A percentile compares a stretch with the other conserved stretches of the same genome.
Evolutionary conservation across 306 rosid species (phyloP).

Genomic region (Ormosia emarginata): DNA sequence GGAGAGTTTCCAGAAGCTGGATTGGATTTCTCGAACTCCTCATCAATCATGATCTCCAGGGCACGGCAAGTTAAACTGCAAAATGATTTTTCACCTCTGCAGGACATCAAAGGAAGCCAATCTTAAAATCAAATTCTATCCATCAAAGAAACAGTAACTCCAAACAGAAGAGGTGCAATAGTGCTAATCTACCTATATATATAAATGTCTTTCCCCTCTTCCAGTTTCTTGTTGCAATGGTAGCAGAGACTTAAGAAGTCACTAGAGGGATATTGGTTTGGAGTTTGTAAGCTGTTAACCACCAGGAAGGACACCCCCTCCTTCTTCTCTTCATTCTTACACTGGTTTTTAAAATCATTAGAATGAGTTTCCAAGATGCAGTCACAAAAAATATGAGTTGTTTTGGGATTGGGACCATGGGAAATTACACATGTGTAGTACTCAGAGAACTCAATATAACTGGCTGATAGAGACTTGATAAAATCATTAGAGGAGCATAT

Average conservation of each 20-base stretch:
- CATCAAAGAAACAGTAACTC: not conserved
- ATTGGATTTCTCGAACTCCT: conserved; percentile 47
- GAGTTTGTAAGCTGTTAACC: conserved; percentile 7
- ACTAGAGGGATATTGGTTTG: conserved; percentile 33
- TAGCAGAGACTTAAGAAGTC: conserved; percentile 67
- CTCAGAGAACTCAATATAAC: conserved; percentile 85
- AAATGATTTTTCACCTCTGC: conserved; percentile 89
- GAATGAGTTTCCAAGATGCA: conserved; percentile 58
- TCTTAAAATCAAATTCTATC: not conserved
- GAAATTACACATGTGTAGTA: conserved; percentile 87
- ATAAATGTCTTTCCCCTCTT: conserved; percentile 81
- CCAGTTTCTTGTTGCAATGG: conserved; percentile 70
- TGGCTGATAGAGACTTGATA: conserved; percentile 51
- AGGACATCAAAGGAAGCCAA: conserved; percentile 7
- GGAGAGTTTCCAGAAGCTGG: conserved; percentile 31
- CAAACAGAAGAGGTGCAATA: not conserved
- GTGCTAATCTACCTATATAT: conserved; percentile 62
- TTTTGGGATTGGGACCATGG: conserved; percentile 79
- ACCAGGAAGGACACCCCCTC: conserved; percentile 5
- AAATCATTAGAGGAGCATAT: conserved; percentile 34
- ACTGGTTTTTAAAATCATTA: conserved; percentile 27
- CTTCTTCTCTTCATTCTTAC: conserved; percentile 34
- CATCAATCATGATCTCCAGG: conserved; percentile 67
- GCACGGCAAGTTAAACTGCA: conserved; percentile 80
- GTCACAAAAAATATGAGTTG: conserved; percentile 81